Percentiles rank a stretch among this genome's conserved stretches.
phyloP scores from a whole-genome alignment of 106 monocot species.

The Chionographis japonica region DNA sequence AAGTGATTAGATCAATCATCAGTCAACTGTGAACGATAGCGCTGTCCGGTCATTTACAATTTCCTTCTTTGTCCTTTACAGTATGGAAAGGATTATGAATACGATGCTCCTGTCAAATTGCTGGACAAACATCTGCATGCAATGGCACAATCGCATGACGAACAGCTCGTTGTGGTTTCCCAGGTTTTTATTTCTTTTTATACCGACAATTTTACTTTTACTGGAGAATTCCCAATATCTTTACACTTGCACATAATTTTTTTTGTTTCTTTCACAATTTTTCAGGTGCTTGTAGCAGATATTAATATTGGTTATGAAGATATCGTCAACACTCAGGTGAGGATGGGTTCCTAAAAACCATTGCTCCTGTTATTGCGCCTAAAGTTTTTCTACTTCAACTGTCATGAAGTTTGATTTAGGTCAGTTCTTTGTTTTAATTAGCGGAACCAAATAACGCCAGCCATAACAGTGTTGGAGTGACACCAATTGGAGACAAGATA shows the following conservation, averaged over 20 bases:
- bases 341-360: not conserved
- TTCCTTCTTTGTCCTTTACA: slow-evolving; percentile 19
- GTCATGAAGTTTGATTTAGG: not conserved
- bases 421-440: not conserved
- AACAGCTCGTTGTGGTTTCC: slow-evolving; percentile 95
- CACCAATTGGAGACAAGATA: too few species aligned
- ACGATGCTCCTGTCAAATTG: slow-evolving; percentile 94
- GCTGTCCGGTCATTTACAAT: too few species aligned
- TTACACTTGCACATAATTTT: too few species aligned
- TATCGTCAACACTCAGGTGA: slow-evolving; percentile 97
- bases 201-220: not conserved
- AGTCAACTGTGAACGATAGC: too few species aligned
- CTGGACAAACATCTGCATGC: slow-evolving; percentile 89
- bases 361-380: not conserved
- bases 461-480: too few species aligned
- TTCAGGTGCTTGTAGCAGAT: slow-evolving; percentile 93
- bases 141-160: slow-evolving; percentile 88
- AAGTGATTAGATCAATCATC: too few species aligned
- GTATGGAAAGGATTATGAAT: slow-evolving; percentile 99
- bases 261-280: slow-evolving; percentile 1
- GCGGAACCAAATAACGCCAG: too few species aligned
- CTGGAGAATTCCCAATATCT: too few species aligned
- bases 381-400: not conserved
- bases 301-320: slow-evolving; percentile 99
- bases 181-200: slow-evolving; percentile 50